Evolutionary conservation across 2,329 filamentous ascomycete genomes (phyloP).

Genomic region (Dryadomyces quercus-mongolicae): DNA sequence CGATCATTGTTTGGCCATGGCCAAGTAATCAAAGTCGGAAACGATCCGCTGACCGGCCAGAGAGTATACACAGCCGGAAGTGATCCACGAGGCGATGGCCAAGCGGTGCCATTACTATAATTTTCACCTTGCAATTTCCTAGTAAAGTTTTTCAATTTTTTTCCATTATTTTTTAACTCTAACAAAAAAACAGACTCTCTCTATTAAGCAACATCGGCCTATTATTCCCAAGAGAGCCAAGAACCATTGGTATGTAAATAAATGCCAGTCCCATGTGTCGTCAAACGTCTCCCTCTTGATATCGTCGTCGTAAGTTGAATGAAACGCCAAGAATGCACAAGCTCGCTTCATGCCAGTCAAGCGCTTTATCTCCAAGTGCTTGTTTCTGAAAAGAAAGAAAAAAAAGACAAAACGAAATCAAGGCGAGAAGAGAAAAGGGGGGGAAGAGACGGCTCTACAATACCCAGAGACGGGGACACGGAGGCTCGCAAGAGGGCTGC

Average conservation of each 20-base stretch:
- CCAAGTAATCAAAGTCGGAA: slow-evolving; percentile 65
- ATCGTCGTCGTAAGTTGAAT: neutral
- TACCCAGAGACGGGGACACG: neutral
- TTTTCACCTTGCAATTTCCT: neutral
- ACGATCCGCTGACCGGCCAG: slow-evolving; percentile 52
- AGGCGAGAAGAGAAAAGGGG: neutral
- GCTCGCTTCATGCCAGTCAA: neutral
- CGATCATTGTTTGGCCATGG: slow-evolving; percentile 70
- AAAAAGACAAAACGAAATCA: neutral
- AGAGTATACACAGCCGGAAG: slow-evolving; percentile 77
- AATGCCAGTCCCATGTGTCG: neutral
- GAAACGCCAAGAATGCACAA: neutral
- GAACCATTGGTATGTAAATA: neutral
- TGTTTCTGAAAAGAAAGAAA: neutral
- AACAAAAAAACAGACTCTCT: neutral
- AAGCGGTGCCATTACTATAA: slow-evolving; percentile 8
- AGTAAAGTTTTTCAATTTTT: neutral
- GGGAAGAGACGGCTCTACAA: slow-evolving; percentile 1
- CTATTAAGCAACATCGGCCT: neutral
- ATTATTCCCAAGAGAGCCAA: neutral
- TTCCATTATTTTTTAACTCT: neutral
- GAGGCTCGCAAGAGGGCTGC: neutral
- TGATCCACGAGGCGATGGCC: slow-evolving; percentile 72
- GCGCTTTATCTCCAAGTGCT: neutral
- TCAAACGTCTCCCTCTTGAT: neutral